Base-by-base conservation (phyloP, 2,329 filamentous ascomycete genomes). In the Cryphonectria naterciae region DNA sequence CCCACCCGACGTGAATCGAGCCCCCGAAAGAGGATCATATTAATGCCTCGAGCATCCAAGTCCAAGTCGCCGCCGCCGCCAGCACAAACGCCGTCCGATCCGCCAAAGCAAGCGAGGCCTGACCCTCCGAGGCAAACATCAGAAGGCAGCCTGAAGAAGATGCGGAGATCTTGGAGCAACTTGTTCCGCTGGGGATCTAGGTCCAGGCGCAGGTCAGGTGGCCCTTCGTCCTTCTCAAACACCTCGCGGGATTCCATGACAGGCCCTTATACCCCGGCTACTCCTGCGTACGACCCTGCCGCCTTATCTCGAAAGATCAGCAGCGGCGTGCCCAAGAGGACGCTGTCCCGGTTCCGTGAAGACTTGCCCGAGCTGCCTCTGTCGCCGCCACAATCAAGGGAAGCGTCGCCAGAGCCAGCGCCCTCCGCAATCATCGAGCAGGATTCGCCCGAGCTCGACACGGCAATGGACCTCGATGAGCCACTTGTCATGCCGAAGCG, bases 291-390 rank as follows among this genome's bases (percentile, higher is more conserved):
- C 56, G 77, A 75, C 67, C 79, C 77, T 65, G 80, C 83, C 46
- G 68, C 77, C 17, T 76, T 32, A 77, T 74, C 77, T 37, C 80
- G 79, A 22, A 79, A 77, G 65, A 69, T 80, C 10, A 83, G 81
- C 74, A 79, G 82, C 17, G 82, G 81, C 10, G 78, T 91, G 7
- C 92, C 94, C 7, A 92, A 92, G 76, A 89, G 95, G 69, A 96
- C 94, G 4, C 91, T 93, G 80, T 98, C 95, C 52, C 95, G 93
- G 69, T 98, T 98, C 83, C 89, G 93, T 65, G 95, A 98, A 82
- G 94, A 98, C 77, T 86, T 98, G 17, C 95, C 94, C 4, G 95
- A 98, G 77, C 87, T 94, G 67, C 92, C 93, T 1, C 81, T 95
- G 17, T 96, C 94, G n/a, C 93, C 94, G 13, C 93, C 94, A 11